Evolutionary conservation across 2,329 filamentous ascomycete genomes (phyloP).

Genomic region (Calycina herbarum): DNA sequence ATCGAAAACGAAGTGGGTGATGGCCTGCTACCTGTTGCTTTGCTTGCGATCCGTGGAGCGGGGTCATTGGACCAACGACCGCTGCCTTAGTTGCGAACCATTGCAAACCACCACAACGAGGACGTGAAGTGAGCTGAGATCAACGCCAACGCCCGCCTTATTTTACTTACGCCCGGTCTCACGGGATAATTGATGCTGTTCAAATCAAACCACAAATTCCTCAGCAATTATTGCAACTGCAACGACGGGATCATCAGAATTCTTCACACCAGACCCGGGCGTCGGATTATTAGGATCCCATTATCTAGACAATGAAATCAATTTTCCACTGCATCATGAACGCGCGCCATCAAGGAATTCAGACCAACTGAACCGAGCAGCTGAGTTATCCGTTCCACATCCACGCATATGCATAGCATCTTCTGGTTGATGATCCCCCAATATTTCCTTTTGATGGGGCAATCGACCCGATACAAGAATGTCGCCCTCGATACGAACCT

Average conservation of each 20-base stretch:
- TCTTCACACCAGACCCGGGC: neutral
- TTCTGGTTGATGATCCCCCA: neutral
- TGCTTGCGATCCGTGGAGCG: neutral
- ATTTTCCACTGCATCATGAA: neutral
- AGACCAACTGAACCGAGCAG: neutral
- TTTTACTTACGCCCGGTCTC: neutral
- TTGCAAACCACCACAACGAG: neutral
- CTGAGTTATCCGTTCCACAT: neutral
- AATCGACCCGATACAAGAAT: neutral
- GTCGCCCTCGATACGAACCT: neutral
- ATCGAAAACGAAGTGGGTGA: neutral
- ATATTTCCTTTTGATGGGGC: neutral
- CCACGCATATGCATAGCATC: conserved; percentile 1
- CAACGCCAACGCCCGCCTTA: neutral
- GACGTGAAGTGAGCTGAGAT: neutral
- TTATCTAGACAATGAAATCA: neutral
- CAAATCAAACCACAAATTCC: neutral
- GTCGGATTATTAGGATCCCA: neutral
- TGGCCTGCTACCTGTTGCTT: neutral
- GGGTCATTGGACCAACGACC: neutral
- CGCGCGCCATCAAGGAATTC: neutral
- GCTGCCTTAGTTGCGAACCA: neutral
- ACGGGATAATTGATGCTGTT: neutral
- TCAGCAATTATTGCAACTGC: neutral
- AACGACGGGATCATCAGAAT: neutral